Conservation (phyloP, 345 rosid species). For the Brassica carinata region DNA sequence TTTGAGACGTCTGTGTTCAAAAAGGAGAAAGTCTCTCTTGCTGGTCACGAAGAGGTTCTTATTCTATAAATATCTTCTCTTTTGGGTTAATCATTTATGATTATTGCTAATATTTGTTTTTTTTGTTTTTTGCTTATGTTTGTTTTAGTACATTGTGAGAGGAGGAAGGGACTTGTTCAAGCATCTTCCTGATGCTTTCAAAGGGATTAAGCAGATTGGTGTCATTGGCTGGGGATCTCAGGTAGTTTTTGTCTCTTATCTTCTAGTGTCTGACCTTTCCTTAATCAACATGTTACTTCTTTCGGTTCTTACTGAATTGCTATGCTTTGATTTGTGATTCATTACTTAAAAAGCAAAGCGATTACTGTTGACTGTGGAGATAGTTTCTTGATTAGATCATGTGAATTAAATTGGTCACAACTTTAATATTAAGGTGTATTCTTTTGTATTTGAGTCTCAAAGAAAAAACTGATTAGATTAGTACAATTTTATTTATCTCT, state of each 20-base stretch:
- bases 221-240: slow-evolving; percentile 98
- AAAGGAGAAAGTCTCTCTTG: slow-evolving; percentile 78
- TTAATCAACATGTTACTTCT: neutral
- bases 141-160: slow-evolving; percentile 81
- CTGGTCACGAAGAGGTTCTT: slow-evolving; percentile 76
- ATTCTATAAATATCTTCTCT: neutral
- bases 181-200: slow-evolving; percentile 76
- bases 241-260: slow-evolving; percentile 38
- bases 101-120: neutral
- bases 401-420: neutral
- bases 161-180: slow-evolving; percentile 93
- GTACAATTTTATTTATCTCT: too few species aligned
- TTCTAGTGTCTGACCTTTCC: neutral
- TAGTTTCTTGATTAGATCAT: neutral
- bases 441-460: neutral
- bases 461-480: neutral
- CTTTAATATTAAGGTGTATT: neutral
- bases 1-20: slow-evolving; percentile 78
- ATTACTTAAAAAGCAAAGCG: neutral
- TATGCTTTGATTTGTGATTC: neutral
- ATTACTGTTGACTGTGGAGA: neutral
- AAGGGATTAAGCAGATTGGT: slow-evolving; percentile 92
- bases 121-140: neutral
- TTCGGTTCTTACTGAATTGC: neutral
- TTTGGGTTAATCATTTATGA: neutral